These are phyloP conservation scores for Chaetomium olivaceum DNA, from an alignment of 2,329 filamentous ascomycete genomes.

Conservation along the genomic window DNA sequence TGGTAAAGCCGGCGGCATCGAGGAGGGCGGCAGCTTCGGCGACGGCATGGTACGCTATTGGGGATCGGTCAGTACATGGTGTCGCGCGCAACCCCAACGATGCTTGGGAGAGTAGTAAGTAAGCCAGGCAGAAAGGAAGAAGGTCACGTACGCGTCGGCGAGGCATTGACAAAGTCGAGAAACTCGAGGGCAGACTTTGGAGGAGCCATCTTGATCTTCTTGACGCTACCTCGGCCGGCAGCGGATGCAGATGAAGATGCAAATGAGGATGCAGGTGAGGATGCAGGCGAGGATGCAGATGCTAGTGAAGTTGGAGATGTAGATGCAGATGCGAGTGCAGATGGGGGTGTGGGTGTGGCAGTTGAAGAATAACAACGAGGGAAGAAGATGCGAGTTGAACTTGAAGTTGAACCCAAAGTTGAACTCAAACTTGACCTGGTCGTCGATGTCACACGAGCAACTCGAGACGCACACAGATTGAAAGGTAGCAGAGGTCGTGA, in stretches of 20 bases:
- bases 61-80: constrained; percentile 8
- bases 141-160: constrained; percentile 74
- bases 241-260: constrained; percentile 11
- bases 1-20: constrained; percentile 78
- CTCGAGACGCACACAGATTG: background rate
- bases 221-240: constrained; percentile 26
- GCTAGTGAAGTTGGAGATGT: background rate
- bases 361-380: too few relatives aligned
- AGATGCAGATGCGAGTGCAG: constrained; percentile 12
- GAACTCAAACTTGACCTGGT: background rate
- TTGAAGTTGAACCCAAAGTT: background rate
- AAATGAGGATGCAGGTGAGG: constrained; percentile 13
- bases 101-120: background rate
- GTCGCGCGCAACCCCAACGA: background rate
- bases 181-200: constrained; percentile 73
- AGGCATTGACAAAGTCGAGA: constrained; percentile 89
- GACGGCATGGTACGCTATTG: constrained; percentile 87
- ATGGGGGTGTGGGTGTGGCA: background rate
- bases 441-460: constrained; percentile 10
- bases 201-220: constrained; percentile 55
- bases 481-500: background rate
- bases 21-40: constrained; percentile 74
- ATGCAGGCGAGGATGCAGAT: constrained; percentile 9
- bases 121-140: background rate
- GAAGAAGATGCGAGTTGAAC: background rate